Evolutionary conservation across 441 rosid species (phyloP), one percentile per base, ranked within the genome.

Genomic region (Gossypium trilobum): DNA sequence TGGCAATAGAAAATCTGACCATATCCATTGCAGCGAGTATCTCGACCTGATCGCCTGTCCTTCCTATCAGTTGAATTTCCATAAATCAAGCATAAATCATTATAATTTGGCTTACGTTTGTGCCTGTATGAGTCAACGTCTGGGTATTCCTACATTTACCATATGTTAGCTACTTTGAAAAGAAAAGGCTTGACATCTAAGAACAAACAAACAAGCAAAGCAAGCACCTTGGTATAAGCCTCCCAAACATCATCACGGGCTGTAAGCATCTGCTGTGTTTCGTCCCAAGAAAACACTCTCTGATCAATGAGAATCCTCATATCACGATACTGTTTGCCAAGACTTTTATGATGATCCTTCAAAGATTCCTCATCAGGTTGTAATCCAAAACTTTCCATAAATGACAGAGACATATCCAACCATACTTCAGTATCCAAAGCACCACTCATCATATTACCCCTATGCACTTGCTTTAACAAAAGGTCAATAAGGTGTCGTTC

Each of bases 41-140:
- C 72, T 70, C 14, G 79, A 73, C 52, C 33, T 1, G 55, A 33
- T 75, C 14, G 80, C 42, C 67, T 20, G 68, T 25, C 62, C 29
- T 33, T 72, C 51, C 56, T 77, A 72, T 76, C 75, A 64, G 72
- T 19, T 73, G 82, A 71, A 75, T 73, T 77, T 72, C 87, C 90
- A 83, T 71, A 78, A 74, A 83, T 85, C 85, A 87, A 79, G 78
- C 78, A 77, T 85, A 83, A 81, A 31, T 82, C 87, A 79, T 81
- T 62, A 60, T 80, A 82, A 72, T 78, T 78, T 72, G 84, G 86
- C 72, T 71, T 79, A 33, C 74, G 16, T 66, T 75, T 74, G 60
- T 58, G 64, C 73, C 66, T 68, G 63, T 75, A 85, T 23, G 85
- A 70, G 63, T 69, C 66, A 31, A 70, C 72, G 77, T 77, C 77